Percentiles rank a stretch among this genome's conserved stretches.
phyloP scores from a whole-genome alignment of 805 yeast species.

The Ogataea glucozyma region DNA sequence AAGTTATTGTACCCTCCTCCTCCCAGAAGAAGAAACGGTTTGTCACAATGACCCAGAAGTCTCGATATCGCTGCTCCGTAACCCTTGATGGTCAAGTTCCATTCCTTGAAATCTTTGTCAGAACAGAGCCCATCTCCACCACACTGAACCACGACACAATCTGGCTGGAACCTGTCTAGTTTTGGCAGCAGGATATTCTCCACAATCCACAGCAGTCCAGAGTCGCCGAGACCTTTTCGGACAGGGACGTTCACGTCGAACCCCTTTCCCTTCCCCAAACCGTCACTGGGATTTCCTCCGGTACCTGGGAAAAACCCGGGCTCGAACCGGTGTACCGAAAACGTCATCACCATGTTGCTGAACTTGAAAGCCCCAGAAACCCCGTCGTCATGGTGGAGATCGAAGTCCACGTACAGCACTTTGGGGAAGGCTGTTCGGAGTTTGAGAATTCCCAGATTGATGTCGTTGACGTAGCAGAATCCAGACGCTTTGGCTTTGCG shows the following conservation, averaged over 20 bases:
- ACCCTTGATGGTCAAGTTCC: constrained; percentile 66
- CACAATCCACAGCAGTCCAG: constrained; percentile 39
- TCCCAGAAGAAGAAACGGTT: constrained; percentile 56
- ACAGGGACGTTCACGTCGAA: constrained; percentile 56
- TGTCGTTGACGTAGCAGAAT: constrained; percentile 73
- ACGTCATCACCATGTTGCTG: constrained; percentile 56
- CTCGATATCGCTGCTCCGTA: constrained; percentile 38
- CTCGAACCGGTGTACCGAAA: constrained; percentile 65
- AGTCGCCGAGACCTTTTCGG: constrained; percentile 55
- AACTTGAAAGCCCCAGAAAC: constrained; percentile 64
- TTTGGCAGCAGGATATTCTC: constrained; percentile 45
- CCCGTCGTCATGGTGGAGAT: constrained; percentile 81
- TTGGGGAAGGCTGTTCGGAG: constrained; percentile 47
- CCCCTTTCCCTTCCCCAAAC: constrained; percentile 40
- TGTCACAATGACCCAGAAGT: constrained; percentile 28
- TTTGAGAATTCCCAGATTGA: constrained; percentile 54
- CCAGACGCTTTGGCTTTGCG: constrained; percentile 58
- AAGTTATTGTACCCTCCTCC: constrained; percentile 76
- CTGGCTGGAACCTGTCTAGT: constrained; percentile 43
- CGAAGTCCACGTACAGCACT: constrained; percentile 67
- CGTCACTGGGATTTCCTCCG: constrained; percentile 45
- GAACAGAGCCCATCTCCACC: constrained; percentile 76
- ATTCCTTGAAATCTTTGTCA: constrained; percentile 57
- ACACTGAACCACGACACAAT: constrained; percentile 60
- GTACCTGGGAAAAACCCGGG: constrained; percentile 76